Conservation (phyloP, 768 basidiomycete species). For the Rubroboletus pulcherrimus region DNA sequence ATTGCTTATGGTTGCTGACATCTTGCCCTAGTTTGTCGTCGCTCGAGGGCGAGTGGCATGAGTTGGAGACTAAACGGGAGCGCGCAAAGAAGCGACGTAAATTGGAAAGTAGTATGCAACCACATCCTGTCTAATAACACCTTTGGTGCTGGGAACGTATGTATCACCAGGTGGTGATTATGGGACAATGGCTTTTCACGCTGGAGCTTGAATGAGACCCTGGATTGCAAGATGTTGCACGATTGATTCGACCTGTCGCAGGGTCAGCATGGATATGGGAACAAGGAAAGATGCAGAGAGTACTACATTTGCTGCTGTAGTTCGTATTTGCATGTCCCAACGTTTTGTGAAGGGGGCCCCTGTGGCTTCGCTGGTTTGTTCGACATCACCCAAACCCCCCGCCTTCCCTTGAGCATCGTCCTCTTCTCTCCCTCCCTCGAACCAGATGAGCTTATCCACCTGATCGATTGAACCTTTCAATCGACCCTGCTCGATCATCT, state of each 20-base stretch:
- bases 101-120: slow-evolving; percentile 47
- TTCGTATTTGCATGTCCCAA: slow-evolving; percentile 93
- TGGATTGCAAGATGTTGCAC: slow-evolving; percentile 79
- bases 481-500: slow-evolving; percentile 98
- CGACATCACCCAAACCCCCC: slow-evolving; percentile 84
- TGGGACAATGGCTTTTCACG: slow-evolving; percentile 16
- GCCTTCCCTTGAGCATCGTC: slow-evolving; percentile 93
- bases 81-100: slow-evolving; percentile 76
- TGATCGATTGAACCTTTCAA: slow-evolving; percentile 94
- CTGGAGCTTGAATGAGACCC: slow-evolving; percentile 48
- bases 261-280: background rate
- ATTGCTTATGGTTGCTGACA: slow-evolving; percentile 4
- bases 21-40: slow-evolving; percentile 55
- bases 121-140: slow-evolving; percentile 33
- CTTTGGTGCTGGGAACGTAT: slow-evolving; percentile 18
- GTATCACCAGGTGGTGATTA: slow-evolving; percentile 6
- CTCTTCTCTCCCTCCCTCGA: slow-evolving; percentile 82
- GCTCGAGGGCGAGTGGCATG: slow-evolving; percentile 96
- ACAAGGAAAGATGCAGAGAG: background rate
- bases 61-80: slow-evolving; percentile 92
- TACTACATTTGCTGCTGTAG: slow-evolving; percentile 81
- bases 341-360: slow-evolving; percentile 88
- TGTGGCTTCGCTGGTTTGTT: slow-evolving; percentile 83
- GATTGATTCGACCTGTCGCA: slow-evolving; percentile 70
- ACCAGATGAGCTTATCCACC: slow-evolving; percentile 91